Evolutionary conservation across 2,329 filamentous ascomycete genomes (phyloP), one percentile per base, ranked within the genome.

Genomic region (Sarocladium kiliense): DNA sequence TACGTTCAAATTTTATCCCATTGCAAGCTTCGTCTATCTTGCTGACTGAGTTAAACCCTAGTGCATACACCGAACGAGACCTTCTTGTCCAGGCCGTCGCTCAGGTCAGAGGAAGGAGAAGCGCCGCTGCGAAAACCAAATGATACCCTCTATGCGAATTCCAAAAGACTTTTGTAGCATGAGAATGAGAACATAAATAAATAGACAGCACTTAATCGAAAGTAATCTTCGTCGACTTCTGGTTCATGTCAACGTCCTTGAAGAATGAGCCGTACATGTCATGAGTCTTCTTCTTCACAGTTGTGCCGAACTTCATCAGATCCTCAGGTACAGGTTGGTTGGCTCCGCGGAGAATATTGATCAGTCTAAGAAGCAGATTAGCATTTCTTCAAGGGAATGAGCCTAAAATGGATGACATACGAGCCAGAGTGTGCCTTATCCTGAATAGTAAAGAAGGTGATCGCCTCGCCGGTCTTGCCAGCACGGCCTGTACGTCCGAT

Each of bases 231-330:
- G 88, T 94, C 26, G 89, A 86, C 71, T 89, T 87, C 74, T 93
- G 88, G 69, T 82, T 89, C 70, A 86, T 86, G 64, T 90, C 88
- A 9, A 89, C 85, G 64, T 97, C 91, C 74, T 94, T 96, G 79
- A 89, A 96, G 70, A 97, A 97, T 30, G 91, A 91, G 56, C 94
- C 94, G 68, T 97, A 99, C 49, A 89, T 88, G 66, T 91, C 89
- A 74, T 99, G 94, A 50, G 86, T 83, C 91, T 97, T 97, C 84
- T 96, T 97, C 84, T 97, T 99, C 54, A 99, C 94, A 1, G 93
- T 97, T 21, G 91, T 96, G 65, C 94, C 94, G 63, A 97, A 99
- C 74, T 96, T 97, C 70, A 97, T 78, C 36, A 99, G 77, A 25
- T 90, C 88, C 42, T 96, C 91, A 2, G 94, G 94, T 1, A 99